Evolutionary conservation across 1,284 basidiomycete species (phyloP).

Genomic region (Malassezia psittaci): DNA sequence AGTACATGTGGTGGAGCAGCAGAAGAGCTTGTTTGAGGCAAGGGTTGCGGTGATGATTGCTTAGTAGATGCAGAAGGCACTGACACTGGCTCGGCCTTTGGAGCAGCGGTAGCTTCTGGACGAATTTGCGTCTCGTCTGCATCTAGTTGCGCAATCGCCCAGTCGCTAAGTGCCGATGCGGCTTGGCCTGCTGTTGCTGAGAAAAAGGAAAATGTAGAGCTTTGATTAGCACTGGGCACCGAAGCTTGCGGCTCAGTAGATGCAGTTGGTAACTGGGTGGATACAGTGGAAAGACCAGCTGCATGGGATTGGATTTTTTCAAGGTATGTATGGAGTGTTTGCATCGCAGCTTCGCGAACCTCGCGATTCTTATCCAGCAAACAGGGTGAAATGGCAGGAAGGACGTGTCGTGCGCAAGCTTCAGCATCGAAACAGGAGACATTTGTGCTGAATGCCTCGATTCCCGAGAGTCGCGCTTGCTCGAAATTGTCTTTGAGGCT

Average conservation of each 20-base stretch:
- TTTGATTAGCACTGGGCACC: background rate
- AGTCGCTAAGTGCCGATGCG: conserved; percentile 35
- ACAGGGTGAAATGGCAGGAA: conserved; percentile 37
- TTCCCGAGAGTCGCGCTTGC: conserved; percentile 81
- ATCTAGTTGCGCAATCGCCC: conserved; percentile 28
- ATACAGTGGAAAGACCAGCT: background rate
- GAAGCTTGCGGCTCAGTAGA: background rate
- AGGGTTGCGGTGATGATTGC: too few relatives aligned
- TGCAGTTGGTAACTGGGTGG: background rate
- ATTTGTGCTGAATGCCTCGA: conserved; percentile 93
- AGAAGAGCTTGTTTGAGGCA: too few relatives aligned
- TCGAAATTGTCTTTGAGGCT: conserved; percentile 84
- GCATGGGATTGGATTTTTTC: conserved; percentile 18
- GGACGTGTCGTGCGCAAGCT: conserved; percentile 28
- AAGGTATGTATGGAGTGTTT: conserved; percentile 34
- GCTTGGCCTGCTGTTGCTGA: conserved; percentile 34
- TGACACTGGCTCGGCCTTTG: too few relatives aligned
- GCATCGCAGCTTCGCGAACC: conserved; percentile 38
- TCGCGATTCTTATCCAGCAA: conserved; percentile 40
- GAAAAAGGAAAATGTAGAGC: conserved; percentile 11
- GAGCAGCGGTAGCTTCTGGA: background rate
- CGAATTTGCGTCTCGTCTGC: conserved; percentile 1
- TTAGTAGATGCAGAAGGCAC: too few relatives aligned
- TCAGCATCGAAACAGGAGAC: conserved; percentile 65
- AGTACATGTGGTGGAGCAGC: too few relatives aligned